phyloP scores from a whole-genome alignment of 2,329 filamentous ascomycete genomes.

The Sporothrix curviconia region DNA sequence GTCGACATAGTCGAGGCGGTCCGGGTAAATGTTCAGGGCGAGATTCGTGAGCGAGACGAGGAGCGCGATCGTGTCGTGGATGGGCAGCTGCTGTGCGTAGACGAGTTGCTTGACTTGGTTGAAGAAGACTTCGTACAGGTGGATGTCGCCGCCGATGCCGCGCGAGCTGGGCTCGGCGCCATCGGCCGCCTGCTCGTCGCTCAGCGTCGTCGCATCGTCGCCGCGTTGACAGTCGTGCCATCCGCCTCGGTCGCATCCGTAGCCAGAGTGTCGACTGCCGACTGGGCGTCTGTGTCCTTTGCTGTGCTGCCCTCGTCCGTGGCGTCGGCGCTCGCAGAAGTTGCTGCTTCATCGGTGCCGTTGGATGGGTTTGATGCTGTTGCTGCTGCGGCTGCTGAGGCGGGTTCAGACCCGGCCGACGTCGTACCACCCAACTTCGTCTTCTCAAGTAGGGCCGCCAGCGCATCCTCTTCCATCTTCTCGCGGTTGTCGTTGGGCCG shows the following conservation, averaged over 20 bases:
- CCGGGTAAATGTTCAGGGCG: conserved; percentile 91
- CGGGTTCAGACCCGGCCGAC: neutral
- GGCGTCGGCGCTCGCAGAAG: conserved; percentile 25
- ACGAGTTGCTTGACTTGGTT: conserved; percentile 91
- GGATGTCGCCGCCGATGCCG: conserved; percentile 65
- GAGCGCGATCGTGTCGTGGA: conserved; percentile 90
- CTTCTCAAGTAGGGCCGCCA: conserved; percentile 70
- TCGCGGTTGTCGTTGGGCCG: conserved; percentile 64
- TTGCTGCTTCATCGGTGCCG: too few species aligned
- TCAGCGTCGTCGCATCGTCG: conserved; percentile 26
- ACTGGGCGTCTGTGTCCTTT: conserved; percentile 29
- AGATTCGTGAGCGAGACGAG: conserved; percentile 91
- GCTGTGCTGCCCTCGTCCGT: conserved; percentile 33
- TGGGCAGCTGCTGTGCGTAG: conserved; percentile 80
- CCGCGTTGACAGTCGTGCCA: conserved; percentile 41
- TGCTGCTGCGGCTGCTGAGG: conserved; percentile 17
- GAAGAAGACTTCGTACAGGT: conserved; percentile 95
- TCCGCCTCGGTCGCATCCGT: conserved; percentile 38
- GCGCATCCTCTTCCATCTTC: conserved; percentile 77
- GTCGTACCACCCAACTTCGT: conserved; percentile 53
- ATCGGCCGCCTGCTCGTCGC: neutral
- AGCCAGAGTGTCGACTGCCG: conserved; percentile 25
- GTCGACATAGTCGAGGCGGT: conserved; percentile 87
- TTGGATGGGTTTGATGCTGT: too few species aligned
- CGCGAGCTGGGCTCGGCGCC: conserved; percentile 24